Percentiles rank a stretch among this genome's conserved stretches.
Evolutionary conservation across 345 rosid species (phyloP).

Genomic region (Cardiospermum halicacabum): DNA sequence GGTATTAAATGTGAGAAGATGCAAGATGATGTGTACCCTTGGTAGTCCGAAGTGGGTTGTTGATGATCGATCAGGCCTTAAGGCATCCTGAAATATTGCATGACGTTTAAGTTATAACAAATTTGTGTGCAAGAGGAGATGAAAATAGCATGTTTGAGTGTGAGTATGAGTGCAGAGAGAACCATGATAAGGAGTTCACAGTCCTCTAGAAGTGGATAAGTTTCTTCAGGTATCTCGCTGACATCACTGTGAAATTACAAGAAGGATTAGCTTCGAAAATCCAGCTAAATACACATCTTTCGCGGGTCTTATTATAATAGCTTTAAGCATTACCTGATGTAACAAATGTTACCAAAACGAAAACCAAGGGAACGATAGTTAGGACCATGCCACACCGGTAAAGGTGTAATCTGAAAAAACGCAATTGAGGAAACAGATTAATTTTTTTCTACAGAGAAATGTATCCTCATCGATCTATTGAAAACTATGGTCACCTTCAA

Average conservation of each 20-base stretch:
- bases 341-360: slow-evolving; percentile 78
- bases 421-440: background rate
- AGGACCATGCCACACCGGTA: slow-evolving; percentile 94
- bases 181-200: slow-evolving; percentile 74
- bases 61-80: slow-evolving; percentile 86
- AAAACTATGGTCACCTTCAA: slow-evolving; percentile 42
- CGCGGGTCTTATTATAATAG: background rate
- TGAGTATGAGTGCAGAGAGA: background rate
- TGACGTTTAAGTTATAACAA: background rate
- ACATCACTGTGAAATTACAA: slow-evolving; percentile 58
- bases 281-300: background rate
- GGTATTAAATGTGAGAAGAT: slow-evolving; percentile 1
- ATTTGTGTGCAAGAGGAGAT: background rate
- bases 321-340: slow-evolving; percentile 60
- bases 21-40: slow-evolving; percentile 38
- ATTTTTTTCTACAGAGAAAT: background rate
- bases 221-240: slow-evolving; percentile 86
- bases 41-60: slow-evolving; percentile 93
- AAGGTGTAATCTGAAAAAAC: slow-evolving; percentile 63
- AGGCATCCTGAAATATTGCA: slow-evolving; percentile 59
- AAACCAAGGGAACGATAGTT: slow-evolving; percentile 87
- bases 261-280: background rate
- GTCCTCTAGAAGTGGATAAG: slow-evolving; percentile 69
- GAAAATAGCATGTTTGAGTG: background rate
- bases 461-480: background rate